Evolutionary conservation across 371 early-diverging fungal species (phyloP), one percentile per base, ranked within the genome.

Genomic region (Haplosporangium sp.): DNA sequence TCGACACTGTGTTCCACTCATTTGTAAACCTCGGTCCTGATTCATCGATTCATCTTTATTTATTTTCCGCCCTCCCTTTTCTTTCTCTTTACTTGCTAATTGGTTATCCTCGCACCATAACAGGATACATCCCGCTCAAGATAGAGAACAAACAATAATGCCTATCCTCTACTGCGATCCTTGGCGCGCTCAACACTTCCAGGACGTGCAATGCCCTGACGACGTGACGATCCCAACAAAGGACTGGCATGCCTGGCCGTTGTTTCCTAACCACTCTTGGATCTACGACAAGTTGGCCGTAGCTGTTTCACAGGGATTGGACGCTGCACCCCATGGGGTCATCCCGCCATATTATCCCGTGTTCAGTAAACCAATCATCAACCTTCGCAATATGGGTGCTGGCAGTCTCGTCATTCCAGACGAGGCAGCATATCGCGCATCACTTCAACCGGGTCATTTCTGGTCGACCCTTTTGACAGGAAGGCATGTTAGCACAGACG

Each of bases 281-380:
- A 42, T 69, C 45, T 69, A 69, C 62, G 45, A 62, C 57, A 69
- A 62, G 21, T 38, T 69, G 57, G 42, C 62, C 5, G 38, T 62
- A n/a, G 62, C 58, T 13, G 23, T 62, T 21, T 42, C 63, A 13
- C 69, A 69, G 23, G 69, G 58, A 14, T 38, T 62, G 52, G 14
- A 62, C 13, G 69, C 69, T 18, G 69, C 69, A 14, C 69, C 69
- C 10, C 69, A 69, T 50, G 41, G 69, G n/a, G 63, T 69, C 11
- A 7, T 21, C 16, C 63, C 69, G 18, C 54, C 46, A 42, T 62
- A 36, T 8, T 69, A 50, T 37, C 69, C 69, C 5, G 63, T 69
- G 7, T 69, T 69, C 38, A 69, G 69, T 45, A 69, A 69, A 36
- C 69, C 69, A 13, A 62, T 69, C 21, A 69, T 51, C 37, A 69